phyloP scores from a whole-genome alignment of 2,329 filamentous ascomycete genomes.

The Beauveria sp. region DNA sequence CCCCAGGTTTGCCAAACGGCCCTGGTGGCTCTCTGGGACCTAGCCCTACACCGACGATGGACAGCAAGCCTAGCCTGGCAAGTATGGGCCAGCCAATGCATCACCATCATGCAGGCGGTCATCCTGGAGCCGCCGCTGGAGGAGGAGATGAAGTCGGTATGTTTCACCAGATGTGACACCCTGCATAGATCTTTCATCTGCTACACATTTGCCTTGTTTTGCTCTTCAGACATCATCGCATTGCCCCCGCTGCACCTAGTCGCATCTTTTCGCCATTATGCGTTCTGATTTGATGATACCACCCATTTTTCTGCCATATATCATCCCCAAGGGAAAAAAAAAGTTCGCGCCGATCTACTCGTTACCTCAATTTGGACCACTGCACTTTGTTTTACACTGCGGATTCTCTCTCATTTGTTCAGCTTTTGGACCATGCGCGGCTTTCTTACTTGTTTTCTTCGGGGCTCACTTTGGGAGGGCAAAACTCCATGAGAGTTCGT shows the following conservation, averaged over 20 bases:
- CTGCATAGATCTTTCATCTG: conserved; percentile 25
- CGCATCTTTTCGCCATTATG: conserved; percentile 7
- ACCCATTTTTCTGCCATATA: conserved; percentile 17
- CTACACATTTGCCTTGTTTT: conserved; percentile 26
- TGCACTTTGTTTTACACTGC: conserved; percentile 18
- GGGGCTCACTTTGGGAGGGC: background rate
- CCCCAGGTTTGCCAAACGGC: conserved; percentile 55
- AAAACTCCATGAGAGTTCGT: background rate
- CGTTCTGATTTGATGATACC: conserved; percentile 14
- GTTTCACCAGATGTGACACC: conserved; percentile 84
- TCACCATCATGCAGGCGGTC: conserved; percentile 47
- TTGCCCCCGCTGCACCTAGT: conserved; percentile 6
- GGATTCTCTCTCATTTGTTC: background rate
- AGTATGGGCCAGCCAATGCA: conserved; percentile 62
- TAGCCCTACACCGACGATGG: conserved; percentile 47
- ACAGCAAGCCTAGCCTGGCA: conserved; percentile 53
- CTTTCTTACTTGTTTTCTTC: background rate
- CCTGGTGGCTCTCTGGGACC: conserved; percentile 56
- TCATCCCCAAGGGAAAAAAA: conserved; percentile 8
- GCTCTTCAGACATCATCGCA: conserved; percentile 10
- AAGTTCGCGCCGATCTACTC: conserved; percentile 8
- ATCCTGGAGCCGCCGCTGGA: conserved; percentile 42
- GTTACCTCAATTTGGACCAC: background rate
- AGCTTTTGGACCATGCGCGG: background rate
- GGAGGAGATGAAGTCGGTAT: conserved; percentile 90